Base-by-base conservation (phyloP, 176 grass and related monocot genomes). In the Phyllostachys edulis region DNA sequence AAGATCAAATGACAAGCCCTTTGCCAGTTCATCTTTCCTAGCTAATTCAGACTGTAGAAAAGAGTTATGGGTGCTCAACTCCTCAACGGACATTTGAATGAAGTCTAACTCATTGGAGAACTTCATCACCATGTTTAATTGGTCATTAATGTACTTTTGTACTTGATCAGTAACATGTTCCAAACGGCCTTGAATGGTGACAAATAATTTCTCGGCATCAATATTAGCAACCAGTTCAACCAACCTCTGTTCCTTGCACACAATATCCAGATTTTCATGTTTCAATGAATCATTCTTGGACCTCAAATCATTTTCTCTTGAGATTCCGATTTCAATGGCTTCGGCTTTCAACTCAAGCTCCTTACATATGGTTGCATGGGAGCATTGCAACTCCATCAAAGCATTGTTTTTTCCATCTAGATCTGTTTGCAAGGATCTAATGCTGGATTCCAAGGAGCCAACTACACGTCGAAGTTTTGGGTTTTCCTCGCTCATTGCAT, bases 1-100 rank as follows among this genome's bases (percentile, higher is more conserved):
- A 70, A 98, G 87, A 93, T 98, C 96, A 91, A 98, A 95, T 54
- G 89, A 91, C 40, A 95, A 79, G 29, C 93, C 96, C 74, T 90
- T 93, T 71, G 80, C 69, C 73, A 98, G 77, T 80, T 98, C 90
- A 75, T 95, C 93, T 87, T 91, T 92, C 77, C 91, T 88, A 11
- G 75, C 87, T 88, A 98, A 75, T 87, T 98, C 96, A 65, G 88
- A 95, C 12, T 85, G 69, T 21, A 98, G 78, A 75, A 72, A 50
- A 60, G 66, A 91, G 84, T 89, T 95, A 39, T 85, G 84, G 68
- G 72, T 78, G 37, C 73, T 86, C 75, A 98, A 67, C 47, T 81
- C 81, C 39, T 92, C 77, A 34, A 93, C 76, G 73, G 84, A 88
- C 52, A 65, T 67, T 61, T 95, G 76, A 63, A 95, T 70, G 34